Conservation (phyloP, 164 flowering plant genomes). For the Umbellularia californica region DNA sequence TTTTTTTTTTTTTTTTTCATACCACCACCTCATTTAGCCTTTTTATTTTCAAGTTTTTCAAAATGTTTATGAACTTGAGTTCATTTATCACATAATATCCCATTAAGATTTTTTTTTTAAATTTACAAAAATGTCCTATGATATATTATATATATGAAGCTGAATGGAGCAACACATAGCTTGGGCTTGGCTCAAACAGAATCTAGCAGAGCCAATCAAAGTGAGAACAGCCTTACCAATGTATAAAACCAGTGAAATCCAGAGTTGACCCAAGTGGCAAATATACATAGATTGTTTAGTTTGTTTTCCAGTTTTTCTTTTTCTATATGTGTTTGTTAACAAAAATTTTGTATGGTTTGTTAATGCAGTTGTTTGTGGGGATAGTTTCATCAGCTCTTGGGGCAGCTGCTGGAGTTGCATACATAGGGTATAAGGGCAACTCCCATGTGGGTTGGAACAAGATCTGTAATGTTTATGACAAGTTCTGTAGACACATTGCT, state of each 20-base stretch:
- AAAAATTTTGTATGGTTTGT: neutral
- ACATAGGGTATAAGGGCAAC: slow-evolving; percentile 41
- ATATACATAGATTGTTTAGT: no score
- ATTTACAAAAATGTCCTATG: no score
- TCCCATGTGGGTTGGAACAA: slow-evolving; percentile 15
- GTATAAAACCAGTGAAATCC: neutral
- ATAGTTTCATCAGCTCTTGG: slow-evolving; percentile 44
- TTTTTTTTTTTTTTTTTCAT: no score
- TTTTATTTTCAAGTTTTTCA: no score
- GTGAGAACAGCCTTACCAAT: neutral
- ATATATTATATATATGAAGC: no score
- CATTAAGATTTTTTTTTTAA: no score
- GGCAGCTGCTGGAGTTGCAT: slow-evolving; percentile 49
- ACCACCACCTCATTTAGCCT: no score
- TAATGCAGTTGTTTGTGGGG: slow-evolving; percentile 20
- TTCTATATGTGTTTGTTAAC: neutral
- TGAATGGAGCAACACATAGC: no score
- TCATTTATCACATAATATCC: no score
- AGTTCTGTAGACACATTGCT: slow-evolving; percentile 13
- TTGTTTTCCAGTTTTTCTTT: neutral
- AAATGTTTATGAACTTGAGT: no score
- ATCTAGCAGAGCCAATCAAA: neutral
- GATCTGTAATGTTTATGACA: slow-evolving; percentile 13
- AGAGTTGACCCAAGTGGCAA: no score
- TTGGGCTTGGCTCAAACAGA: no score